A percentile compares a stretch with the other conserved stretches of the same genome.
Conservation (phyloP, 2,329 filamentous ascomycete species). For the Pseudocercospora cruenta region DNA sequence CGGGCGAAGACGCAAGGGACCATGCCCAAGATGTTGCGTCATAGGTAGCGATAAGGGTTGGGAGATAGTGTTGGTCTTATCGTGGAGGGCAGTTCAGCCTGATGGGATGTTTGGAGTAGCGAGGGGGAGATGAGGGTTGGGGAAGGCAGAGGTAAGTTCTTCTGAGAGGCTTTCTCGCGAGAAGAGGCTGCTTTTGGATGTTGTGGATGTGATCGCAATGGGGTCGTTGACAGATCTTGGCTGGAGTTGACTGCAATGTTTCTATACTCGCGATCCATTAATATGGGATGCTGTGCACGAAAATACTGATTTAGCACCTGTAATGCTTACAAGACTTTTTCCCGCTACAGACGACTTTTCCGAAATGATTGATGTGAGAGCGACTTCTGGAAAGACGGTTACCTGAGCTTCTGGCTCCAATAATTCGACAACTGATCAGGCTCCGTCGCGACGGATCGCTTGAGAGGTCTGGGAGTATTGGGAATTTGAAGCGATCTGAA, state of each 20-base stretch:
- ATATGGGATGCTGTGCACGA: background rate
- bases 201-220: background rate
- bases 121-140: background rate
- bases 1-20: background rate
- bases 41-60: constrained; percentile 1
- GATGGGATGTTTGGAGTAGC: background rate
- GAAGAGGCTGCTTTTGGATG: background rate
- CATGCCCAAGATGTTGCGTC: background rate
- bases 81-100: background rate
- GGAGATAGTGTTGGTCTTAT: background rate
- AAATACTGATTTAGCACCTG: background rate
- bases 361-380: background rate
- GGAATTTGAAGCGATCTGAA: too few species aligned
- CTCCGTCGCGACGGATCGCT: too few species aligned
- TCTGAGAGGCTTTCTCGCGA: background rate
- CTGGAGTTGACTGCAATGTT: too few species aligned
- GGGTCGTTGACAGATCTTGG: too few species aligned
- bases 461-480: too few species aligned
- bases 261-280: too few species aligned
- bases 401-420: background rate
- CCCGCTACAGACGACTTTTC: background rate
- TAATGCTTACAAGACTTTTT: background rate
- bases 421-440: background rate
- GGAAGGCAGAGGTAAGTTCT: background rate
- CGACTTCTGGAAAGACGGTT: background rate